Evolutionary conservation across 2,329 filamentous ascomycete genomes (phyloP), one percentile per base, ranked within the genome.

Genomic region (Ceratocystiopsis brevicomis): DNA sequence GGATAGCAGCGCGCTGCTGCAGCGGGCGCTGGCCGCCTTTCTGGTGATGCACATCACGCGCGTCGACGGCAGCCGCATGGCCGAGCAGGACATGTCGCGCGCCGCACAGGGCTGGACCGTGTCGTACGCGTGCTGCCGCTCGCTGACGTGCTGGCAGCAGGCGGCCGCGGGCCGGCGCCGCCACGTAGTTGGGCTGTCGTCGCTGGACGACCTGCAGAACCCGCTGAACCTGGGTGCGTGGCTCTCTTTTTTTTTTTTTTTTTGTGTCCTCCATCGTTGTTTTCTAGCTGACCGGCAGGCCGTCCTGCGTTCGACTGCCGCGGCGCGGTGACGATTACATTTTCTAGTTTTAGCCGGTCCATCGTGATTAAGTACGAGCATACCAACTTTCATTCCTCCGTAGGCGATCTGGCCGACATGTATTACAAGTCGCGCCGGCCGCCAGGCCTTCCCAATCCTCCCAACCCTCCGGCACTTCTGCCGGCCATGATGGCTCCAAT

Each of bases 231-330:
- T 65, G 35, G 56, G 69, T 69, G 59, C 50, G 62, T 51, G n/a
- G n/a, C n/a, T n/a, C n/a, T n/a, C n/a, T n/a, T n/a, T n/a, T n/a
- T n/a, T n/a, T n/a, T n/a, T n/a, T n/a, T 5, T n/a, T 18, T 6
- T 17, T 4, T 11, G 10, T 17, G 2, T 11, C 12, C 6, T 36
- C 9, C 6, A 36, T 10, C 14, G 2, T 13, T 36, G 14, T 36
- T 16, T 10, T 13, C n/a, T 4, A 4, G 17, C 17, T 21, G 17
- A 39, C 12, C 18, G 25, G 15, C 48, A 71, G 68, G 57, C 25
- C 68, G 72, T 14, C 72, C 72, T 42, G 71, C 71, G 0, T 76
- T 74, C 48, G 70, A 76, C 50, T 76, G 72, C 46, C 63, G 67
- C 35, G 72, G 72, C 16, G 59, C 60, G 0, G 53, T 75, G 16